A percentile compares a stretch with the other conserved stretches of the same genome.
phyloP scores from a whole-genome alignment of 2,329 filamentous ascomycete species.

The Dryadomyces sulphureus region DNA sequence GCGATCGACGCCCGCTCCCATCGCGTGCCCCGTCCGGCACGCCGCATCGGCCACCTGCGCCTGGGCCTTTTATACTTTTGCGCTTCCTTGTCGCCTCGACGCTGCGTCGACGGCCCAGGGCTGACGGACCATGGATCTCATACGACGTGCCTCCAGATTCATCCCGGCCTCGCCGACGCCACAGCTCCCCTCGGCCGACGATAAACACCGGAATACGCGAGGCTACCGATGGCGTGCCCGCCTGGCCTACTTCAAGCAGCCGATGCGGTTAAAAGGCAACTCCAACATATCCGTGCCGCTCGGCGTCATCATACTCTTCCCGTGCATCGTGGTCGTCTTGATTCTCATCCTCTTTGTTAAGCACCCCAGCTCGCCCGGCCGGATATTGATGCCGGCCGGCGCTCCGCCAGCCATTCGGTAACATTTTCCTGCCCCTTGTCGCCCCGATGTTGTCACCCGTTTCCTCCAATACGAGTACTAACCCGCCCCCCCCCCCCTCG shows the following conservation, averaged over 20 bases:
- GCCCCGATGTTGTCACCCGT: too few relatives aligned
- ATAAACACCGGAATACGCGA: conserved; percentile 29
- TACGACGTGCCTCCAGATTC: conserved; percentile 38
- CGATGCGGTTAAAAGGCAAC: conserved; percentile 79
- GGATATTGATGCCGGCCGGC: conserved; percentile 76
- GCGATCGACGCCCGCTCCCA: not conserved
- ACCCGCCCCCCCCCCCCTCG: not conserved
- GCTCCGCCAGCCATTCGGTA: conserved; percentile 83
- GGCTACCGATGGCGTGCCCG: conserved; percentile 28
- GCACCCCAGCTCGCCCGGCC: conserved; percentile 69
- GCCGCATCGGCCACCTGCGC: not conserved
- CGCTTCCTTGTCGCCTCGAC: not conserved
- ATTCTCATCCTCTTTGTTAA: conserved; percentile 81
- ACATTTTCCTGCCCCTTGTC: conserved; percentile 15
- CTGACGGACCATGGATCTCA: conserved; percentile 36
- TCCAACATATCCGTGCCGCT: conserved; percentile 86
- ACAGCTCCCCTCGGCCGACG: conserved; percentile 34
- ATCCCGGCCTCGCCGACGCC: conserved; percentile 25
- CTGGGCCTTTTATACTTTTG: not conserved
- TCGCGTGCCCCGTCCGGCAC: not conserved
- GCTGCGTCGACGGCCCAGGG: not conserved
- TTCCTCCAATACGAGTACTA: too few relatives aligned
- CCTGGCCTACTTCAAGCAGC: conserved; percentile 70
- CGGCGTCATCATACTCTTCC: conserved; percentile 84
- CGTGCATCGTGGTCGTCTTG: conserved; percentile 77